Evolutionary conservation across 2,329 filamentous ascomycete genomes (phyloP).

Genomic region (Fonsecaea pugnacius): DNA sequence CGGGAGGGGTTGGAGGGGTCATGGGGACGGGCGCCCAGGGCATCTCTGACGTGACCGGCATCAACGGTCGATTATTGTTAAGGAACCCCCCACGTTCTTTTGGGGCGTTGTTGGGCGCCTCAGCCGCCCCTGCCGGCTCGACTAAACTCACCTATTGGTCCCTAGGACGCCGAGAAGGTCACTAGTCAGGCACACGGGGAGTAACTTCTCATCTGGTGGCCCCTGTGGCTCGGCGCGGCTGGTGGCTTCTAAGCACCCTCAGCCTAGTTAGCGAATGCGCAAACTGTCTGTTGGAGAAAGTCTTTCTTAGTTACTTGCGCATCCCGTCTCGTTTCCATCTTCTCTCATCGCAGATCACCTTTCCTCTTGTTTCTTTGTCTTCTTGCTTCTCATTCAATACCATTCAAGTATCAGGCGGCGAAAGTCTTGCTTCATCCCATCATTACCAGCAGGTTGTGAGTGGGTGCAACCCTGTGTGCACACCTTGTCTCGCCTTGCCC

Average conservation of each 20-base stretch:
- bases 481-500: background rate
- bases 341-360: conserved; percentile 9
- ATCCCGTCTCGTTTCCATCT: conserved; percentile 5
- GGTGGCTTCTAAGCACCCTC: background rate
- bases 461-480: background rate
- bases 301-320: conserved; percentile 11
- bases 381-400: background rate
- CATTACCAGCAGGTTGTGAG: background rate
- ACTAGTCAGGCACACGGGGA: conserved; percentile 32
- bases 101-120: conserved; percentile 7
- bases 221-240: conserved; percentile 15
- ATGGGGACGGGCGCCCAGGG: background rate
- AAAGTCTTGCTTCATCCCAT: background rate
- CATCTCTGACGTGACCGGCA: background rate
- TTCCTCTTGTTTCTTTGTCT: conserved; percentile 10
- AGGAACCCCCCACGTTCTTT: conserved; percentile 13
- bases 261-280: background rate
- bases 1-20: conserved; percentile 6
- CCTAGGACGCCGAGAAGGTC: conserved; percentile 1
- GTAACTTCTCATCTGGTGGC: background rate
- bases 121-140: conserved; percentile 7
- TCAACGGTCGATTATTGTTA: background rate
- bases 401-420: background rate
- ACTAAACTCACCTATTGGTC: conserved; percentile 1
- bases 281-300: conserved; percentile 14